Percentiles rank a stretch among this genome's conserved stretches.
Evolutionary conservation across 2,329 filamentous ascomycete species (phyloP).

Genomic region (Talaromyces piceae): DNA sequence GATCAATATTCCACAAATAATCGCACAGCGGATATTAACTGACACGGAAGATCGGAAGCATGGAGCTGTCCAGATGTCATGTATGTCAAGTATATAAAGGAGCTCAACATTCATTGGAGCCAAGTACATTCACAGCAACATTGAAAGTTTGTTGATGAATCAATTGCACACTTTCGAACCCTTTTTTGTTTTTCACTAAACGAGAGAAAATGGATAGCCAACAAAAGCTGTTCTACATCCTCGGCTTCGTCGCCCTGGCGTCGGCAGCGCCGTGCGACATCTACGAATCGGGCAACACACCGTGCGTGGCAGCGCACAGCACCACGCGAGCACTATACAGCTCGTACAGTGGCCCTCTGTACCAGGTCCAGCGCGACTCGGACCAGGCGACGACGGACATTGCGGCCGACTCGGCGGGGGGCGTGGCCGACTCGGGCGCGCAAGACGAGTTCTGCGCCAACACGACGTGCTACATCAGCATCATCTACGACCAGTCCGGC

Average conservation of each 20-base stretch:
- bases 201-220: neutral
- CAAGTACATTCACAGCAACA: no score
- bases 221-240: neutral
- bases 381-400: constrained; percentile 43
- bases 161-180: no score
- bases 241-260: constrained; percentile 35
- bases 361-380: constrained; percentile 53
- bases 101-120: no score
- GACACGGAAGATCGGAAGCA: no score
- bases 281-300: constrained; percentile 51
- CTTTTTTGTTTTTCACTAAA: no score
- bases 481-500: constrained; percentile 61
- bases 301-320: constrained; percentile 58
- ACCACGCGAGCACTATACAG: constrained; percentile 58
- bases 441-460: constrained; percentile 56
- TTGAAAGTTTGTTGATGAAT: no score
- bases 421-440: constrained; percentile 53
- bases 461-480: constrained; percentile 56
- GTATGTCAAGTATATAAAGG: no score
- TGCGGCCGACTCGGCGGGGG: constrained; percentile 48
- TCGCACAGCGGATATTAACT: no score
- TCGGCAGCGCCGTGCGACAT: constrained; percentile 55
- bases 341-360: constrained; percentile 47
- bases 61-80: no score
- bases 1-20: no score